Percentiles rank a stretch among this genome's conserved stretches.
Conservation (phyloP, 139 green algal genomes). For the Closterium sp. region DNA sequence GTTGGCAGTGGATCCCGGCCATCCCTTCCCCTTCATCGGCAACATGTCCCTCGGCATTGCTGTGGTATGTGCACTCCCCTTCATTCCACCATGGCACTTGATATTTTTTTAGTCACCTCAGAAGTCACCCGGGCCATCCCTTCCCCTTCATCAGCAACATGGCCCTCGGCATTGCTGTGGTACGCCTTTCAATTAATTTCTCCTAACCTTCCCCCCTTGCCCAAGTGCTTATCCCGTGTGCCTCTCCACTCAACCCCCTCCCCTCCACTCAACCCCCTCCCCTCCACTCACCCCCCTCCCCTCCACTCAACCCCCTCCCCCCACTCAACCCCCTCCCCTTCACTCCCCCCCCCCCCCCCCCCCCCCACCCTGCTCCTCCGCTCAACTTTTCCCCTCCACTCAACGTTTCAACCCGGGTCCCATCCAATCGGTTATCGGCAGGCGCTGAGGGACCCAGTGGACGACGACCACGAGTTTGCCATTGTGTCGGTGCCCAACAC, state of each 20-base stretch:
- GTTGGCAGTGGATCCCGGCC: constrained; percentile 60
- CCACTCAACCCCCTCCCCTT: too few relatives aligned
- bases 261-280: background rate
- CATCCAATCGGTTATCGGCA: background rate
- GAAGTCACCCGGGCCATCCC: constrained; percentile 62
- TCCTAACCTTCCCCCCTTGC: background rate
- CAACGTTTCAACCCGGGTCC: too few relatives aligned
- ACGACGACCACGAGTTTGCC: constrained; percentile 41
- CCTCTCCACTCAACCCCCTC: background rate
- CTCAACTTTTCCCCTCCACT: too few relatives aligned
- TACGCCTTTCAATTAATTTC: background rate
- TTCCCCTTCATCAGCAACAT: constrained; percentile 61
- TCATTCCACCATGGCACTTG: constrained; percentile 25
- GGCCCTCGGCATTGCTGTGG: constrained; percentile 58
- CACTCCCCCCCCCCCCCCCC: too few relatives aligned
- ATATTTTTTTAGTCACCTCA: too few relatives aligned
- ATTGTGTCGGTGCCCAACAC: constrained; percentile 50
- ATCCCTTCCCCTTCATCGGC: constrained; percentile 65
- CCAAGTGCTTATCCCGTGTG: too few relatives aligned
- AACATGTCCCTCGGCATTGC: constrained; percentile 59
- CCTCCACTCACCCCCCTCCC: too few relatives aligned
- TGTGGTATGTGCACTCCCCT: constrained; percentile 34
- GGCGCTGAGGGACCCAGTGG: constrained; percentile 38
- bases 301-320: background rate
- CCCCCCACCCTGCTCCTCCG: too few relatives aligned